A percentile compares a stretch with the other conserved stretches of the same genome.
These are phyloP conservation scores for Pseudogymnoascus sp. DNA, from an alignment of 2,329 filamentous ascomycete species.

Conservation along the genomic window DNA sequence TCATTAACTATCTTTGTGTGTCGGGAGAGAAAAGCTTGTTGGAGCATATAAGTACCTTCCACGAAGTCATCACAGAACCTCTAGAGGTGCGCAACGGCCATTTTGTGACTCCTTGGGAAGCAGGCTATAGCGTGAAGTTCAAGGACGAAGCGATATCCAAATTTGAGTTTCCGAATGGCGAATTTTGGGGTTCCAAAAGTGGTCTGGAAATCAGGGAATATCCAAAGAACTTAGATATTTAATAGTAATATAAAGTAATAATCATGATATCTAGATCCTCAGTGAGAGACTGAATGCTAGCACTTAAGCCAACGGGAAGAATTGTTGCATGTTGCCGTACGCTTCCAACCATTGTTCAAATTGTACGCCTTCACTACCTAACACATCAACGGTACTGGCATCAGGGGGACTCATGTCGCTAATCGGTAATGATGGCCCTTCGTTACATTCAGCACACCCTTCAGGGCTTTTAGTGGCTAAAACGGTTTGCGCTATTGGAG, in stretches of 20 bases:
- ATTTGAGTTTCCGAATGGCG: conserved; percentile 4
- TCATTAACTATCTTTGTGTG: conserved; percentile 82
- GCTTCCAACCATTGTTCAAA: conserved; percentile 9
- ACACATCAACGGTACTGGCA: background rate
- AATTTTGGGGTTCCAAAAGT: background rate
- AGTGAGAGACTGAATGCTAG: background rate
- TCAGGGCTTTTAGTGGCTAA: background rate
- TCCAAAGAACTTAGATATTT: background rate
- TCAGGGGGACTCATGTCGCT: background rate
- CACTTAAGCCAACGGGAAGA: conserved; percentile 9
- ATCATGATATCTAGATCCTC: background rate
- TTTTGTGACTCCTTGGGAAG: conserved; percentile 71
- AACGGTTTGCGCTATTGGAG: background rate
- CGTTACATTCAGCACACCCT: background rate
- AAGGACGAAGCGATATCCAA: background rate
- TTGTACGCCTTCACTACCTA: background rate
- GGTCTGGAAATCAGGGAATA: background rate
- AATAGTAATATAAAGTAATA: background rate
- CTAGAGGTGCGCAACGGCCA: conserved; percentile 71
- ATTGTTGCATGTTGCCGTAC: background rate
- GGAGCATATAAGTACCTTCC: conserved; percentile 82
- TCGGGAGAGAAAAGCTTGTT: conserved; percentile 69
- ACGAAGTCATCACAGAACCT: conserved; percentile 82
- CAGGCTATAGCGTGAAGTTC: conserved; percentile 75
- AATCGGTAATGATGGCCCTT: background rate